Base-by-base conservation (phyloP, 352 stramenopile species). In the Phytopythium helicoides region DNA sequence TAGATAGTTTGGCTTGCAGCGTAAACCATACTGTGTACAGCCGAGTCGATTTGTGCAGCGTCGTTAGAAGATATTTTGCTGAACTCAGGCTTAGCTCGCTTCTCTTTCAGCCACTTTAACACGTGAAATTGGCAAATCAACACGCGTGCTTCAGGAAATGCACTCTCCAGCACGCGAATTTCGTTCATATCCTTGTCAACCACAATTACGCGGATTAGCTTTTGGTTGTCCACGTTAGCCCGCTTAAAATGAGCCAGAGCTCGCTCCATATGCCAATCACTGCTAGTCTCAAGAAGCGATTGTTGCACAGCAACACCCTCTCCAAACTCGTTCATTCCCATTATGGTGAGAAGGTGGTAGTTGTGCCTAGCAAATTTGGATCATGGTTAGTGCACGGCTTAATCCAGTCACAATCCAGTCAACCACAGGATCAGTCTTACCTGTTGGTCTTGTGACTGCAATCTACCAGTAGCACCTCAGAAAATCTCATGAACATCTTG, bases 121-220 rank as follows among this genome's bases (percentile, higher is more conserved):
- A 64, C 56, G 25, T 73, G 64, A 34, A 69, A 73, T 2, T 39
- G 6, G 25, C 59, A 73, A 14, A 66, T 62, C 3, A 73, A 31
- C 0, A 66, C 33, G 1, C 53, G 48, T 8, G 47, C 56, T 15
- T 56, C n/a, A n/a, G n/a, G n/a, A n/a, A n/a, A n/a, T n/a, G n/a
- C n/a, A n/a, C n/a, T n/a, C n/a, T 12, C 0, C 25, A 49, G 35
- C 63, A 68, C 15, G 57, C 15, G 2, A 41, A 71, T 66, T 45
- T 66, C 62, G 9, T 64, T 62, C 18, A 71, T 40, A 31, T 73
- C 52, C 39, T 73, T 68, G 49, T 73, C 55, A 0, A 68, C 55
- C 11, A 73, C 56, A 6, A 73, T 55, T 2, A 66, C 56, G 8
- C 55, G 3, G 6, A 68, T 3, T 11, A 60, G 33, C 21, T 62